Percentiles rank a stretch among this genome's conserved stretches.
These are phyloP conservation scores for Simmondsia chinensis DNA, from an alignment of 148 eudicot genomes.

Conservation along the genomic window DNA sequence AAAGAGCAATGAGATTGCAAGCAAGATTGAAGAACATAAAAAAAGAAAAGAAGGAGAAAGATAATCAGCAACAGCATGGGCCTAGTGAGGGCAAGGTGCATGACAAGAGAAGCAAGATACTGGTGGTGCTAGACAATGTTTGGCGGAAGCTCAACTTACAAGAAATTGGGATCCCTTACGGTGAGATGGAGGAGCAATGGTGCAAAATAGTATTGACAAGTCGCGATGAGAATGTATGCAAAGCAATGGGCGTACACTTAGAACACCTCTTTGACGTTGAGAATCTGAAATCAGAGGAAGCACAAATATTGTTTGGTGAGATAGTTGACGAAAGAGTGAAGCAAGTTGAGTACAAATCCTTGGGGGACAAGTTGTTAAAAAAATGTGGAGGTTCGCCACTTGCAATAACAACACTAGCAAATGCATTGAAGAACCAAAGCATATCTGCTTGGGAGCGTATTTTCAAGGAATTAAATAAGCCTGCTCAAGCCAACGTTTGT, in stretches of 20 bases:
- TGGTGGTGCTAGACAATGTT: constrained; percentile 2
- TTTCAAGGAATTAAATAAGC: background rate
- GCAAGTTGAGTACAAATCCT: background rate
- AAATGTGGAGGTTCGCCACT: constrained; percentile 2
- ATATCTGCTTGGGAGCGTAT: background rate
- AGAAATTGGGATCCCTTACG: background rate
- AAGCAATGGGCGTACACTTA: background rate
- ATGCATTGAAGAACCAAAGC: background rate
- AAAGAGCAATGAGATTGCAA: background rate
- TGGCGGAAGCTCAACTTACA: background rate
- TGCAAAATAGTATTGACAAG: constrained; percentile 5
- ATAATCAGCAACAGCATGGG: too few species aligned
- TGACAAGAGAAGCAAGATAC: background rate
- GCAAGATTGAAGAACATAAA: background rate
- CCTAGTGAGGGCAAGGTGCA: background rate
- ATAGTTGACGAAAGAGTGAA: background rate
- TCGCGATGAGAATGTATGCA: background rate
- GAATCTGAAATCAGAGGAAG: background rate
- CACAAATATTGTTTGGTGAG: background rate
- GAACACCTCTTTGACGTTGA: background rate
- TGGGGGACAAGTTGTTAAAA: background rate
- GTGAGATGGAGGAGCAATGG: too few species aligned
- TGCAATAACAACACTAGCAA: background rate
- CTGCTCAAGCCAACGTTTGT: background rate
- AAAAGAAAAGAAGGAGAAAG: background rate